These are phyloP conservation scores for Syncephalis fuscata DNA, from an alignment of 371 early-diverging fungal genomes.

Conservation along the genomic window DNA sequence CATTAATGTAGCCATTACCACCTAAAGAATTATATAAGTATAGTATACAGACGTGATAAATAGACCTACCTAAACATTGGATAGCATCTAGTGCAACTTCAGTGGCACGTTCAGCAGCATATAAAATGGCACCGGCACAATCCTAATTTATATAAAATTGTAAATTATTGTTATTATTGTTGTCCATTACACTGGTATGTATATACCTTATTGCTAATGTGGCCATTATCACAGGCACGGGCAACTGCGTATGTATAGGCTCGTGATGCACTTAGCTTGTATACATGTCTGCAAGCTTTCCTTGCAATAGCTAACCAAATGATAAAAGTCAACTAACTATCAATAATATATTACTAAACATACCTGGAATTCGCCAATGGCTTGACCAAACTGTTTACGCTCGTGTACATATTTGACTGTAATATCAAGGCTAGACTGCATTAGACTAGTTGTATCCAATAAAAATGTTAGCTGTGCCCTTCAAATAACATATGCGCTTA, in stretches of 20 bases:
- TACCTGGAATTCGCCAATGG: slow-evolving; percentile 83
- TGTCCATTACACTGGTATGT: not conserved
- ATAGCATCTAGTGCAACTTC: slow-evolving; percentile 91
- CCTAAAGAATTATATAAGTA: slow-evolving; percentile 14
- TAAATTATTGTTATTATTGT: not conserved
- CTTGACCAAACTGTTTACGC: slow-evolving; percentile 75
- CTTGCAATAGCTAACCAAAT: slow-evolving; percentile 55
- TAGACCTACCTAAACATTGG: slow-evolving; percentile 53
- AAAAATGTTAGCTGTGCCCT: not conserved
- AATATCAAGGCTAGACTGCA: slow-evolving; percentile 81
- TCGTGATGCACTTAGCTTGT: slow-evolving; percentile 84
- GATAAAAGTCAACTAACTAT: slow-evolving; percentile 2
- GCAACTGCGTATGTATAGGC: slow-evolving; percentile 89
- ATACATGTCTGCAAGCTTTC: slow-evolving; percentile 95
- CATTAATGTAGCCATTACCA: slow-evolving; percentile 94
- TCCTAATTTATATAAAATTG: slow-evolving; percentile 22
- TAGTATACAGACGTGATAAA: not conserved
- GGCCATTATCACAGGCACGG: slow-evolving; percentile 67
- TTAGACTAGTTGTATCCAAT: slow-evolving; percentile 28
- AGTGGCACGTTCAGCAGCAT: slow-evolving; percentile 91
- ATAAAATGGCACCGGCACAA: slow-evolving; percentile 92
- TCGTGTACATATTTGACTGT: slow-evolving; percentile 75
- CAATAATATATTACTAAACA: not conserved
- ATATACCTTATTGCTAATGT: slow-evolving; percentile 45
- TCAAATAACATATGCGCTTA: slow-evolving; percentile 8